phyloP scores from a whole-genome alignment of 768 basidiomycete genomes.

The Pleurotus tuber-regium region DNA sequence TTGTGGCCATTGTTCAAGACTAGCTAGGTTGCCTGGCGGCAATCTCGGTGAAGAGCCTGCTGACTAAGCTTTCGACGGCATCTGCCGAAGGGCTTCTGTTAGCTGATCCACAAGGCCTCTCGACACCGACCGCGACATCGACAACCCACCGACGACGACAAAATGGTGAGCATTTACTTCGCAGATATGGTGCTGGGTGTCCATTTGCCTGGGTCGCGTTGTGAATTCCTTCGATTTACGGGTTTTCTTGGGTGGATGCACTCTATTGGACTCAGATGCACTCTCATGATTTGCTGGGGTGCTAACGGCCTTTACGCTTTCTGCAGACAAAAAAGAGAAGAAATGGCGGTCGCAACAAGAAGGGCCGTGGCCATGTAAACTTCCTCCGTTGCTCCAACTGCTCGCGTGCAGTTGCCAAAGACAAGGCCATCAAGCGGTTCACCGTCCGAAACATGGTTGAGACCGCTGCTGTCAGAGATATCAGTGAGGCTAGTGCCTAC shows the following conservation, averaged over 20 bases:
- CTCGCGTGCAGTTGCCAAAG: slow-evolving; percentile 96
- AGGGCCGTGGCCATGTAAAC: slow-evolving; percentile 93
- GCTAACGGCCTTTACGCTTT: slow-evolving; percentile 10
- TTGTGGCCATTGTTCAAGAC: slow-evolving; percentile 7
- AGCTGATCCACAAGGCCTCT: no score
- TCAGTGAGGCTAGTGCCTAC: slow-evolving; percentile 95
- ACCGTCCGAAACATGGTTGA: slow-evolving; percentile 99
- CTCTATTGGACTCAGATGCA: neutral
- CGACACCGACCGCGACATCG: slow-evolving; percentile 2
- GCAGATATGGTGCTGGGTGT: neutral
- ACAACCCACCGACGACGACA: slow-evolving; percentile 6
- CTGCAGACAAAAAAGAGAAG: slow-evolving; percentile 96
- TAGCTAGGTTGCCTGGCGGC: no score
- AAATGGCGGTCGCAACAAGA: slow-evolving; percentile 99
- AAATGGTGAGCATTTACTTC: slow-evolving; percentile 5
- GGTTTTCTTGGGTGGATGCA: slow-evolving; percentile 1
- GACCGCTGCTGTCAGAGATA: slow-evolving; percentile 96
- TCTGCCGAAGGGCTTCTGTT: no score
- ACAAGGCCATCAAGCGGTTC: slow-evolving; percentile 99
- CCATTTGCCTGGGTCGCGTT: neutral
- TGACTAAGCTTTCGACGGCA: no score
- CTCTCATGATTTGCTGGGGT: neutral
- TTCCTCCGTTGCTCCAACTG: slow-evolving; percentile 99
- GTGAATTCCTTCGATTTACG: neutral
- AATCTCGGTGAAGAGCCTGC: no score